A percentile compares a stretch with the other conserved stretches of the same genome.
Conservation (phyloP, 257 asterid species). For the Jacaranda mimosifolia region DNA sequence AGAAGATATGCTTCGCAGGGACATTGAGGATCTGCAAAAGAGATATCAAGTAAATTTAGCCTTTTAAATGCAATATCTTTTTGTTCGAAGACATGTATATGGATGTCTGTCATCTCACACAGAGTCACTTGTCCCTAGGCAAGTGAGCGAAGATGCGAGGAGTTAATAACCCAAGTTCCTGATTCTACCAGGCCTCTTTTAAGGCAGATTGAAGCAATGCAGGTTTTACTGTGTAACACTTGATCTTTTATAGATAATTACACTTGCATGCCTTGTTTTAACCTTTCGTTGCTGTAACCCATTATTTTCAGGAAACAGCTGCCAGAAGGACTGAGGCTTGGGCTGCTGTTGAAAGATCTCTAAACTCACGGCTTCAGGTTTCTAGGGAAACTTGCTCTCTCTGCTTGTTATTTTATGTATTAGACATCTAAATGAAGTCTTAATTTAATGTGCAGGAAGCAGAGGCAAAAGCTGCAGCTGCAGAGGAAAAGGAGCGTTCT, state of each 20-base stretch:
- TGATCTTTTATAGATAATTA: neutral
- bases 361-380: conserved; percentile 85
- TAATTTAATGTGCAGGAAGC: conserved; percentile 60
- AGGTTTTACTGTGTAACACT: conserved; percentile 52
- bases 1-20: conserved; percentile 97
- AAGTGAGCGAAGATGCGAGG: conserved; percentile 98
- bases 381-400: conserved; percentile 27
- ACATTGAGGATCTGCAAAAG: conserved; percentile 95
- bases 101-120: conserved; percentile 34
- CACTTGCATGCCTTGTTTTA: conserved; percentile 17
- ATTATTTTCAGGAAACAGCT: conserved; percentile 66
- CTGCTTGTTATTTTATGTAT: conserved; percentile 5
- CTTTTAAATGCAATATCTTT: conserved; percentile 28
- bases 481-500: conserved; percentile 86
- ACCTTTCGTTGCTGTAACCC: conserved; percentile 22
- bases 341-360: conserved; percentile 86
- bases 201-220: conserved; percentile 89
- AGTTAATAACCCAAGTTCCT: conserved; percentile 86
- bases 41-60: conserved; percentile 75
- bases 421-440: conserved; percentile 10
- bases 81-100: conserved; percentile 34
- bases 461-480: conserved; percentile 78
- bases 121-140: conserved; percentile 59
- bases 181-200: conserved; percentile 91
- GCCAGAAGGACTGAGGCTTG: conserved; percentile 80